Percentiles rank a stretch among this genome's conserved stretches.
Conservation (phyloP, 805 yeast genomes). For the Wickerhamomyces tratensis region DNA sequence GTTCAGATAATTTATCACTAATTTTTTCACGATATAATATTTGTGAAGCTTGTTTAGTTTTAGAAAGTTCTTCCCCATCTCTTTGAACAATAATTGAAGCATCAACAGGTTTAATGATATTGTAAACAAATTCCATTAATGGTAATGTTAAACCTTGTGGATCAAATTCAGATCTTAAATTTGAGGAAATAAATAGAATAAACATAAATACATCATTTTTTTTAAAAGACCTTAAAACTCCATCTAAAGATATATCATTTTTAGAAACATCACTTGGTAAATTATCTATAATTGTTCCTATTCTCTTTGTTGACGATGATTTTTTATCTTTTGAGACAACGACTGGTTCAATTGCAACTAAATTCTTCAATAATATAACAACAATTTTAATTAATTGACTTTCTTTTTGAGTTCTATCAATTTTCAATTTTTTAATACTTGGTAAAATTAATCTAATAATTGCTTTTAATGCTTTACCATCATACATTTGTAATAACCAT, state of each 20-base stretch:
- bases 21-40: constrained; percentile 17
- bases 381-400: constrained; percentile 64
- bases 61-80: background rate
- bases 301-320: constrained; percentile 11
- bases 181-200: constrained; percentile 59
- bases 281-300: constrained; percentile 16
- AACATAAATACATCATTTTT: constrained; percentile 66
- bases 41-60: no score
- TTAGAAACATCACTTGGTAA: constrained; percentile 47
- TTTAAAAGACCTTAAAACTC: constrained; percentile 49
- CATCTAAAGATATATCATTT: constrained; percentile 61
- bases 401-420: constrained; percentile 61
- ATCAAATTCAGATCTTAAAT: constrained; percentile 56
- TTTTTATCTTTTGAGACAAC: constrained; percentile 36
- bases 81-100: constrained; percentile 1
- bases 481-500: constrained; percentile 43
- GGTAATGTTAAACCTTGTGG: constrained; percentile 49
- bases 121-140: constrained; percentile 61
- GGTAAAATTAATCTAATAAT: constrained; percentile 61
- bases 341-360: constrained; percentile 71
- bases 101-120: constrained; percentile 48
- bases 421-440: constrained; percentile 37
- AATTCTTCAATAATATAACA: constrained; percentile 64
- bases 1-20: constrained; percentile 34
- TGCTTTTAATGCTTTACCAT: constrained; percentile 59